Conservation (phyloP, 345 rosid species). For the Cardiospermum halicacabum region DNA sequence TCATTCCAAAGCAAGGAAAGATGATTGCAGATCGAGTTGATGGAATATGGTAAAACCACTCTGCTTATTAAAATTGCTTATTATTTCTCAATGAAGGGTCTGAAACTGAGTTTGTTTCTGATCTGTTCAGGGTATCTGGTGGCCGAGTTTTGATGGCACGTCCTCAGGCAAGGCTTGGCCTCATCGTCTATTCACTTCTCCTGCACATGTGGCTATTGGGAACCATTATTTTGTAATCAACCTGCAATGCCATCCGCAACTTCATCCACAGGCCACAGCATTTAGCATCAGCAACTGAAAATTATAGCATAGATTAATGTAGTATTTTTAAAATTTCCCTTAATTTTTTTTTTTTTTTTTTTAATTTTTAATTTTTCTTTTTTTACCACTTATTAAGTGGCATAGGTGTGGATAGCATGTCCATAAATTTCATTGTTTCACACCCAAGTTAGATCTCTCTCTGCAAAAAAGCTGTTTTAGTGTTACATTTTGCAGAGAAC, state of each 20-base stretch:
- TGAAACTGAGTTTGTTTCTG: conserved; percentile 15
- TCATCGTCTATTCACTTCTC: conserved; percentile 67
- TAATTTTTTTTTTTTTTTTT: too few species aligned
- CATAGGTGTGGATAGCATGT: conserved; percentile 5
- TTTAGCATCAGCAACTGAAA: conserved; percentile 16
- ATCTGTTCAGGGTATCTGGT: conserved; percentile 68
- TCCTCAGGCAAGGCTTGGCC: conserved; percentile 78
- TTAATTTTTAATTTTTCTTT: conserved; percentile 1
- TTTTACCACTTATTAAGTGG: background rate
- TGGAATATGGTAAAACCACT: conserved; percentile 68
- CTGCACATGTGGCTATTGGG: conserved; percentile 80
- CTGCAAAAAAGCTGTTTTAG: conserved; percentile 34
- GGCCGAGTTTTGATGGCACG: conserved; percentile 73
- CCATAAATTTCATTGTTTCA: conserved; percentile 13
- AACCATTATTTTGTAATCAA: conserved; percentile 53
- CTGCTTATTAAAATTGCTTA: background rate
- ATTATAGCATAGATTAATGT: conserved; percentile 29
- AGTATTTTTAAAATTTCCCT: background rate
- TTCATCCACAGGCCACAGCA: conserved; percentile 3
- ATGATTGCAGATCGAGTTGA: conserved; percentile 82
- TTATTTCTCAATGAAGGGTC: background rate
- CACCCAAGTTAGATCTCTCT: conserved; percentile 25
- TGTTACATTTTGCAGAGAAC: conserved; percentile 25
- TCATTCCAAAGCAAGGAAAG: conserved; percentile 84
- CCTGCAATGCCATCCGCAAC: background rate